Evolutionary conservation across 352 stramenopile genomes (phyloP).

Genomic region (Pythium scleroteichum): DNA sequence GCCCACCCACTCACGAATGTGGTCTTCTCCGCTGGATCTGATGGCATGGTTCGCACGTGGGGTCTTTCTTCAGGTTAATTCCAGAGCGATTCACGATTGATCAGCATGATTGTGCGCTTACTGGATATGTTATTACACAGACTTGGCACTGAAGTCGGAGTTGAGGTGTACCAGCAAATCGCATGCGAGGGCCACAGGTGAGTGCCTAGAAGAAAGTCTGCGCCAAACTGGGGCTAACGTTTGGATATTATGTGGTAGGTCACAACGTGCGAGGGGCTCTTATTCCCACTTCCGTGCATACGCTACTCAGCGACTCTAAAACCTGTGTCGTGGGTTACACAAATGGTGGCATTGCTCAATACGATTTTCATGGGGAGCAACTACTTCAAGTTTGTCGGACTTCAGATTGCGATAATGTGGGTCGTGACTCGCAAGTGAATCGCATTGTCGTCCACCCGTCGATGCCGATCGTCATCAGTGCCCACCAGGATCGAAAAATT

Average conservation of each 20-base stretch:
- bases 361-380: slow-evolving; percentile 76
- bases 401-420: slow-evolving; percentile 64
- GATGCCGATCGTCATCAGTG: slow-evolving; percentile 81
- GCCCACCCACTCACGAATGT: slow-evolving; percentile 82
- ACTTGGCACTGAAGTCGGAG: slow-evolving; percentile 76
- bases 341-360: slow-evolving; percentile 65
- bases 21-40: slow-evolving; percentile 77
- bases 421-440: slow-evolving; percentile 77
- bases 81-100: too few species aligned
- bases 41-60: slow-evolving; percentile 81
- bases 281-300: slow-evolving; percentile 73
- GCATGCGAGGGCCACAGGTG: slow-evolving; percentile 50
- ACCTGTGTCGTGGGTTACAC: slow-evolving; percentile 82
- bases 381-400: slow-evolving; percentile 71
- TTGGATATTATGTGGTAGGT: not conserved
- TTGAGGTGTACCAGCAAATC: slow-evolving; percentile 54
- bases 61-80: slow-evolving; percentile 65
- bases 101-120: not conserved
- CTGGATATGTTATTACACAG: slow-evolving; percentile 28
- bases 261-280: slow-evolving; percentile 56
- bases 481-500: slow-evolving; percentile 82
- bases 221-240: slow-evolving; percentile 14
- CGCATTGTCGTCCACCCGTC: slow-evolving; percentile 62
- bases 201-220: slow-evolving; percentile 14
- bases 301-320: slow-evolving; percentile 74